A percentile compares a stretch with the other conserved stretches of the same genome.
phyloP scores from a whole-genome alignment of 805 yeast genomes.

The Metschnikowia lunata region DNA sequence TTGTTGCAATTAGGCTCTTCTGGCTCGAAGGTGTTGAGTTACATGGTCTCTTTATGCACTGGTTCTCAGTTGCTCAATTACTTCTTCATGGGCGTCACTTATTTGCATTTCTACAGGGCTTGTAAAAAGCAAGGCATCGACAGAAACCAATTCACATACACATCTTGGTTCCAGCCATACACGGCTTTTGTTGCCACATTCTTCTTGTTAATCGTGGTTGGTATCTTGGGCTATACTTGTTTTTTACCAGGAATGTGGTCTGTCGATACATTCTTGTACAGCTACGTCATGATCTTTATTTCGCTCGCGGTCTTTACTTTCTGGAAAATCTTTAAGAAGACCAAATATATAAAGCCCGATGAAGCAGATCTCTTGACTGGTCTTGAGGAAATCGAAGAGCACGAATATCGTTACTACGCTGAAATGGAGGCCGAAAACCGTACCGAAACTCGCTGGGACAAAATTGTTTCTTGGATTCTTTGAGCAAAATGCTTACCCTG shows the following conservation, averaged over 20 bases:
- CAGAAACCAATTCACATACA: conserved; percentile 36
- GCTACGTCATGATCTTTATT: conserved; percentile 66
- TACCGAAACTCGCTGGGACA: conserved; percentile 13
- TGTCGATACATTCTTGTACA: conserved; percentile 57
- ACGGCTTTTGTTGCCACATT: conserved; percentile 28
- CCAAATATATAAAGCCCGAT: conserved; percentile 36
- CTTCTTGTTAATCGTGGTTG: conserved; percentile 39
- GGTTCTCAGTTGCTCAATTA: conserved; percentile 21
- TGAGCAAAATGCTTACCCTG: conserved; percentile 1
- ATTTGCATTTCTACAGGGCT: conserved; percentile 21
- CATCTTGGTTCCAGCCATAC: conserved; percentile 43
- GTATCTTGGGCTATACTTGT: conserved; percentile 65
- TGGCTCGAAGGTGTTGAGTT: conserved; percentile 15
- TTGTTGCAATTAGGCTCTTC: conserved; percentile 18
- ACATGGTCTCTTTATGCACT: conserved; percentile 21
- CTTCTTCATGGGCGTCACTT: conserved; percentile 18
- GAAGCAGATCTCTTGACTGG: conserved; percentile 46
- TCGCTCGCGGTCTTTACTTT: conserved; percentile 26
- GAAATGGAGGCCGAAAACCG: conserved; percentile 25
- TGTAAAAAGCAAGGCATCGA: conserved; percentile 25
- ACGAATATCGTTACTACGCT: conserved; percentile 41
- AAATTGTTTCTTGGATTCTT: conserved; percentile 13
- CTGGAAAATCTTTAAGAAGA: conserved; percentile 36
- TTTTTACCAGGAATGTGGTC: conserved; percentile 67
- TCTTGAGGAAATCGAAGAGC: conserved; percentile 46